Base-by-base conservation (phyloP, 306 rosid genomes). In the Crataegus laevigata region DNA sequence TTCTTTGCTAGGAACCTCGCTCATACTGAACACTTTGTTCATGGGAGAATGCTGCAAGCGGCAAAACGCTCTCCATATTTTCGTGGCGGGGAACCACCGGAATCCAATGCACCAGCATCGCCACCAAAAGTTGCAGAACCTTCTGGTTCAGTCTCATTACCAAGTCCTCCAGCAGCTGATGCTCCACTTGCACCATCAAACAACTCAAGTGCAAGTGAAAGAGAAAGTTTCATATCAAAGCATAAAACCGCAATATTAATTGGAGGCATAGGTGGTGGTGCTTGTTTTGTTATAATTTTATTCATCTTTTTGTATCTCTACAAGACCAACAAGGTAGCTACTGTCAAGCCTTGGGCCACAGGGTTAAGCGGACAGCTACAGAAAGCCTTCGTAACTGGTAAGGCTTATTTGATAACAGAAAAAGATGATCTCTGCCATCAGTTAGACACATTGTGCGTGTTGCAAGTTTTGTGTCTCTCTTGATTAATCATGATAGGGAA, bases 331-430 rank as follows among this genome's bases (percentile, higher is more conserved):
- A 94, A 89, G 87, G 96, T 90, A 22, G 81, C 92, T n/a, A 75
- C 92, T 9, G 97, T 92, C 67, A 90, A 82, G 79, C 99, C 99
- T 71, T 92, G 99, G 97, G 92, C 90, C 22, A 89, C 97, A 4
- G 99, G 99, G 79, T 81, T 94, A 82, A 94, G 97, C 5, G 97
- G 97, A 81, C 99, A 94, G 87, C 99, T 94, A 84, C 97, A 92
- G 82, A 94, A 94, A 78, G 99, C 96, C 75, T 89, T 94, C 57
- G 85, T 94, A 58, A 90, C 96, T 18, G 99, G 99, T 94, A 87
- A 64, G 36, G 72, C 71, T 43, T 68, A 75, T 64, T 71, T 69
- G 68, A n/a, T 15, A 54, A 3, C 13, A 18, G 38, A 68, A 75
- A 76, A 51, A 30, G 14, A 50, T 18, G 26, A 54, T 73, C 64